Conservation (phyloP, 352 stramenopile genomes). For the Pythium chondricola region DNA sequence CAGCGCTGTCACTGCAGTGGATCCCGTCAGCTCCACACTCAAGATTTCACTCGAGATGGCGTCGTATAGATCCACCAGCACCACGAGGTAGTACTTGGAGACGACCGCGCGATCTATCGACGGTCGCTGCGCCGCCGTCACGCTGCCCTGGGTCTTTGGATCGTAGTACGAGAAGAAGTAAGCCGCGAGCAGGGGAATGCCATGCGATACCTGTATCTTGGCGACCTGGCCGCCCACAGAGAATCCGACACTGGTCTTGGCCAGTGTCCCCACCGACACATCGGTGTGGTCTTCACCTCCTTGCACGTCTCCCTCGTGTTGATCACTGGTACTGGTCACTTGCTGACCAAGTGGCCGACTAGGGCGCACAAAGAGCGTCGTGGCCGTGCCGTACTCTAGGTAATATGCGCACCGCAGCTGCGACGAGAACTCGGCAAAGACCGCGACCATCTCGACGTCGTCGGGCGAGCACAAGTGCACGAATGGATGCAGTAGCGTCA, state of each 20-base stretch:
- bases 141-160: constrained; percentile 30
- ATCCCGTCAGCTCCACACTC: constrained; percentile 44
- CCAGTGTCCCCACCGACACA: neutral
- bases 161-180: constrained; percentile 71
- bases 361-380: constrained; percentile 32
- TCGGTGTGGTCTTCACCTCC: neutral
- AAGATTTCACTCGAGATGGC: constrained; percentile 29
- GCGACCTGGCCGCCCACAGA: constrained; percentile 46
- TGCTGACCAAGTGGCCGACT: no score
- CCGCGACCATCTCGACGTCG: constrained; percentile 44
- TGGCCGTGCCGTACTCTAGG: constrained; percentile 59
- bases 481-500: constrained; percentile 57
- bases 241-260: constrained; percentile 34
- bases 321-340: neutral
- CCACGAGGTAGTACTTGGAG: constrained; percentile 60
- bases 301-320: constrained; percentile 16
- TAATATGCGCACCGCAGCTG: constrained; percentile 46
- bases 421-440: constrained; percentile 55
- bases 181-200: constrained; percentile 53
- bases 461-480: constrained; percentile 37
- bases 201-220: constrained; percentile 49
- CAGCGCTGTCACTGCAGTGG: constrained; percentile 35
- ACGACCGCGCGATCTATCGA: constrained; percentile 41
- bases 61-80: constrained; percentile 54
- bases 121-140: constrained; percentile 10